These are phyloP conservation scores for Sporopachydermia quercuum DNA, from an alignment of 805 yeast genomes.

Conservation along the genomic window DNA sequence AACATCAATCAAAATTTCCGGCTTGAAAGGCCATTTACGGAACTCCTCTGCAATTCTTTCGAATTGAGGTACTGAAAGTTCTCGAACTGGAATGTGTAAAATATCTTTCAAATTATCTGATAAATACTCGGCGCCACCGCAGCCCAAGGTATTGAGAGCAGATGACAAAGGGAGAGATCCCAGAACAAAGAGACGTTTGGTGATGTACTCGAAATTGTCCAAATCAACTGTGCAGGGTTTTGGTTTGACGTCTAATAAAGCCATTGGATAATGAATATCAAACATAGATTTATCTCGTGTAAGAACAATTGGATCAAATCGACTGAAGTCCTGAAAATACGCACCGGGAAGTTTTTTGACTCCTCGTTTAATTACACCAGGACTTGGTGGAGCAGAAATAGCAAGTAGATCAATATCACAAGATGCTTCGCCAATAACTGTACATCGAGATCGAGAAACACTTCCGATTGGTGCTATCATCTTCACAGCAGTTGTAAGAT, in stretches of 20 bases:
- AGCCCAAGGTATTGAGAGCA: conserved; percentile 46
- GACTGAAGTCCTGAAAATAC: too few species aligned
- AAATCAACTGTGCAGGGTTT: conserved; percentile 28
- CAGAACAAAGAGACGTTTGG: conserved; percentile 41
- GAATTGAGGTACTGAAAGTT: conserved; percentile 43
- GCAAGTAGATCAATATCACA: conserved; percentile 23
- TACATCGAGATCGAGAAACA: conserved; percentile 39
- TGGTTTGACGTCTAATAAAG: conserved; percentile 44
- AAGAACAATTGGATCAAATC: conserved; percentile 16
- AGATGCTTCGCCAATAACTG: conserved; percentile 50
- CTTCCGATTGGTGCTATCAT: conserved; percentile 42
- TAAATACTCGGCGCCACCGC: conserved; percentile 48
- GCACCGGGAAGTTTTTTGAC: conserved; percentile 14
- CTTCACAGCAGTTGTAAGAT: conserved; percentile 44
- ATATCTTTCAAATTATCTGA: conserved; percentile 20
- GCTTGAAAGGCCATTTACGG: conserved; percentile 79
- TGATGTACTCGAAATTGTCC: conserved; percentile 52
- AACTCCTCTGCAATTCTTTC: conserved; percentile 34
- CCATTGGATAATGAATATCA: conserved; percentile 22
- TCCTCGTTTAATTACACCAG: conserved; percentile 3
- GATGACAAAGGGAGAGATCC: conserved; percentile 29
- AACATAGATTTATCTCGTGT: not conserved
- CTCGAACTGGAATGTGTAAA: conserved; percentile 28
- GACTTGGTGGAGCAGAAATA: not conserved
- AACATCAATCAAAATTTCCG: conserved; percentile 31